These are phyloP conservation scores for Puccinia triticina DNA, from an alignment of 1,284 basidiomycete genomes.

Conservation along the genomic window DNA sequence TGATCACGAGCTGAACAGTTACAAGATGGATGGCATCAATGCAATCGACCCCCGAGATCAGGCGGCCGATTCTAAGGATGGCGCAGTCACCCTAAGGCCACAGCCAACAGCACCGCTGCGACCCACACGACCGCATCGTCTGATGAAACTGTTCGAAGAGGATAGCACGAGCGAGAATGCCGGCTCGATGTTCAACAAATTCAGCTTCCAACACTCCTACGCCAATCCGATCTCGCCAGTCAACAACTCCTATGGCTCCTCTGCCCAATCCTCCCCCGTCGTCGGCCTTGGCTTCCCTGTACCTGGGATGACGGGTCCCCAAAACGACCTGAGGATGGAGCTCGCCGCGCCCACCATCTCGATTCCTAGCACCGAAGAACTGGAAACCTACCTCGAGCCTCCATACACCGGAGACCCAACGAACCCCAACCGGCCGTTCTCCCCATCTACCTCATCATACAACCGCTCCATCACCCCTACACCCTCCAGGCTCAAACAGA, in stretches of 20 bases:
- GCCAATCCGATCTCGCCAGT: slow-evolving; percentile 10
- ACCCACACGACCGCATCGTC: slow-evolving; percentile 23
- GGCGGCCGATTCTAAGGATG: slow-evolving; percentile 20
- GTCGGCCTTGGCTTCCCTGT: slow-evolving; percentile 44
- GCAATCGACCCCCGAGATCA: slow-evolving; percentile 7
- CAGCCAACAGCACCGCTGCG: not conserved
- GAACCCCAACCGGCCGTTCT: slow-evolving; percentile 43
- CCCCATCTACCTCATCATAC: slow-evolving; percentile 27
- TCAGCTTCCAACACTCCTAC: slow-evolving; percentile 8
- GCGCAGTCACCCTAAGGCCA: slow-evolving; percentile 28
- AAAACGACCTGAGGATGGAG: slow-evolving; percentile 7
- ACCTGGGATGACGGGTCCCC: slow-evolving; percentile 19
- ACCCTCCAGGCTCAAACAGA: slow-evolving; percentile 21
- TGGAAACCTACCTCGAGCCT: slow-evolving; percentile 22
- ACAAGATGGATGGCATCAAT: slow-evolving; percentile 5
- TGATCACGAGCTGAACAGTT: slow-evolving; percentile 16
- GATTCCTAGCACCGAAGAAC: slow-evolving; percentile 40
- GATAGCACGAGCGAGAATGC: slow-evolving; percentile 9
- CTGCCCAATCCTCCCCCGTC: slow-evolving; percentile 28
- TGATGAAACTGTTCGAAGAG: slow-evolving; percentile 48
- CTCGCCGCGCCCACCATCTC: slow-evolving; percentile 36
- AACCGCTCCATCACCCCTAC: slow-evolving; percentile 42
- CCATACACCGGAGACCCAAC: not conserved
- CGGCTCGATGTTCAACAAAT: slow-evolving; percentile 9
- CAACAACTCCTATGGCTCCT: not conserved